These are phyloP conservation scores for Entophlyctis luteolus DNA, from an alignment of 192 early-diverging fungal species.

Conservation along the genomic window DNA sequence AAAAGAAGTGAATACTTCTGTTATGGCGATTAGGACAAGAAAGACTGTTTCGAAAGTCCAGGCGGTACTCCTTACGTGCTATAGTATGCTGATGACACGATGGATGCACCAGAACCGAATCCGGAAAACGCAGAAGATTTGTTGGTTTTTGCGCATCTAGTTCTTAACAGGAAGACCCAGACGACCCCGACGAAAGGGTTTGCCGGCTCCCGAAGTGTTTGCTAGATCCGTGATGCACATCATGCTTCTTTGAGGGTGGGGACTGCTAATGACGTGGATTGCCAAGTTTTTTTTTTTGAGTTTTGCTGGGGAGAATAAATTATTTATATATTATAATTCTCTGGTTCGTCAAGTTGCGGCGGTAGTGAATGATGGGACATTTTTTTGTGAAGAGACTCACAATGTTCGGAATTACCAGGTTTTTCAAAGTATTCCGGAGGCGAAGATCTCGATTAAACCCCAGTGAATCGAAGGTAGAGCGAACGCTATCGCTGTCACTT, in stretches of 20 bases:
- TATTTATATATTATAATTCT: no score
- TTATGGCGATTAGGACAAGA: constrained; percentile 37
- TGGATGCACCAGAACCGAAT: constrained; percentile 24
- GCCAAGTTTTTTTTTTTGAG: background rate
- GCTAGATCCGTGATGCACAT: constrained; percentile 37
- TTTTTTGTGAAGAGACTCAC: no score
- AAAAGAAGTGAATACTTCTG: constrained; percentile 39
- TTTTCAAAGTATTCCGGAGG: background rate
- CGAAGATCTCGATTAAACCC: no score
- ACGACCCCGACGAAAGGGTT: constrained; percentile 32
- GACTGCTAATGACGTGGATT: constrained; percentile 1
- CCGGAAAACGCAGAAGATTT: constrained; percentile 35
- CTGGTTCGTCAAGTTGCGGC: no score
- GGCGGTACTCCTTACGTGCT: constrained; percentile 41
- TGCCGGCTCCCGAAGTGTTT: constrained; percentile 49
- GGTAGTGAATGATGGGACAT: no score
- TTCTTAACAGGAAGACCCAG: constrained; percentile 17
- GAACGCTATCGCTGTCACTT: no score
- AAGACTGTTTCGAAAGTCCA: constrained; percentile 33
- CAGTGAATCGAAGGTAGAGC: no score
- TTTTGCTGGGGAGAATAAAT: background rate
- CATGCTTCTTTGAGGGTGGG: constrained; percentile 33
- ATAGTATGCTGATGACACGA: constrained; percentile 41
- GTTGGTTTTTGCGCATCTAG: background rate
- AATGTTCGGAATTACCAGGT: background rate